Evolutionary conservation across 164 flowering plant species (phyloP).

Genomic region (Euptelea pleiosperma): DNA sequence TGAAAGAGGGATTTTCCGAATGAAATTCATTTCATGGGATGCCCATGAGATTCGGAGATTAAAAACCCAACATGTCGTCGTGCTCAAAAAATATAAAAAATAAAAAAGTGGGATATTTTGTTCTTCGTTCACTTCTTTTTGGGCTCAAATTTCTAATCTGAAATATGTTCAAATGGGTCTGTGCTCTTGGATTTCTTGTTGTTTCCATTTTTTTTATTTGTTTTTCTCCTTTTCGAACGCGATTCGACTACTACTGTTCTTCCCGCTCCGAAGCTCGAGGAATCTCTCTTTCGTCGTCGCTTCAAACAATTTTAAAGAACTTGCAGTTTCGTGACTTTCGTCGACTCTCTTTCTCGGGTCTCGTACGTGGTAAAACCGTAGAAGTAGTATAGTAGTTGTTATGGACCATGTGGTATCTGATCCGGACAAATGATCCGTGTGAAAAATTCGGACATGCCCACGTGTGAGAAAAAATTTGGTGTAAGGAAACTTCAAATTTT

Average conservation of each 20-base stretch:
- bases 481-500: too few species aligned
- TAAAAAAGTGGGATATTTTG: constrained; percentile 3
- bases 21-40: constrained; percentile 1
- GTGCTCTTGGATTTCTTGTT: constrained; percentile 6
- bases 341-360: too few species aligned
- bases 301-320: too few species aligned
- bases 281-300: too few species aligned
- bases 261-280: too few species aligned
- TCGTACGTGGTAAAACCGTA: too few species aligned
- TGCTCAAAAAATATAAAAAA: constrained; percentile 16
- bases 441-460: too few species aligned
- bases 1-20: constrained; percentile 3
- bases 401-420: too few species aligned
- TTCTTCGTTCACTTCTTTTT: background rate
- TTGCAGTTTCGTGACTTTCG: too few species aligned
- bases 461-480: too few species aligned
- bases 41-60: constrained; percentile 20
- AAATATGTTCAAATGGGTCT: constrained; percentile 9
- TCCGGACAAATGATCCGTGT: too few species aligned
- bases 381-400: too few species aligned
- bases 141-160: background rate
- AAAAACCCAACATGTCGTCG: constrained; percentile 18
- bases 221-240: constrained; percentile 16
- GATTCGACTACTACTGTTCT: constrained; percentile 21
- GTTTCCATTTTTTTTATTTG: constrained; percentile 9